Conservation (phyloP, 2,329 filamentous ascomycete genomes). For the Colletotrichum aenigma region DNA sequence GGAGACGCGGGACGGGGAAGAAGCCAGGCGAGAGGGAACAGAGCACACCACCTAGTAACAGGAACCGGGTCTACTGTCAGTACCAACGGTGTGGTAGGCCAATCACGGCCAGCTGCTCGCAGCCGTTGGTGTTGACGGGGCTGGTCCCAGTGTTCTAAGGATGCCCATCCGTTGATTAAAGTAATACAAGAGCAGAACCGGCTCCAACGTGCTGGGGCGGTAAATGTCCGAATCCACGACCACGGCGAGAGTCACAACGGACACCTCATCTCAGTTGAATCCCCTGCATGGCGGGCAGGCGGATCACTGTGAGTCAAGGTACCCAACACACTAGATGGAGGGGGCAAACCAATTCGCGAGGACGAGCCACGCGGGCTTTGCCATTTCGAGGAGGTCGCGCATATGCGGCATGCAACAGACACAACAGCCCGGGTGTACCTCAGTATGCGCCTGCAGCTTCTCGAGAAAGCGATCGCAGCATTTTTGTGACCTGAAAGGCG, state of each 20-base stretch:
- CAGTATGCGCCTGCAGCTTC: not conserved
- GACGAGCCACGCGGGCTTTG: not conserved
- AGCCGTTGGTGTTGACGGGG: not conserved
- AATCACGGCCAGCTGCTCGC: not conserved
- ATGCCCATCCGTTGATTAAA: not conserved
- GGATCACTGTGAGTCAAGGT: not conserved
- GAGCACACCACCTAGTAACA: not conserved
- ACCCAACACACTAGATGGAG: not conserved
- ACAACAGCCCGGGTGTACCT: not conserved
- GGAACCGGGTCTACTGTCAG: not conserved
- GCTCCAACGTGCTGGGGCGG: not conserved
- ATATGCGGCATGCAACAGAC: slow-evolving; percentile 8
- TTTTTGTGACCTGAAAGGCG: not conserved
- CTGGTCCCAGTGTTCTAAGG: not conserved
- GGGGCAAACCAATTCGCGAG: not conserved
- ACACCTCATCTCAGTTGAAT: not conserved
- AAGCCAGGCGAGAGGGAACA: not conserved
- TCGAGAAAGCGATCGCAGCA: not conserved
- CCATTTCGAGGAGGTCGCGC: slow-evolving; percentile 3
- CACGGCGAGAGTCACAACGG: not conserved
- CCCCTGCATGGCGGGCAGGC: not conserved
- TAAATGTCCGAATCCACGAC: not conserved
- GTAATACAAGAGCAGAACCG: not conserved
- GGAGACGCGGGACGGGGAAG: not conserved
- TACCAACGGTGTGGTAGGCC: slow-evolving; percentile 3